phyloP scores from a whole-genome alignment of 1,284 basidiomycete species.

The Sanghuangporus baumii region DNA sequence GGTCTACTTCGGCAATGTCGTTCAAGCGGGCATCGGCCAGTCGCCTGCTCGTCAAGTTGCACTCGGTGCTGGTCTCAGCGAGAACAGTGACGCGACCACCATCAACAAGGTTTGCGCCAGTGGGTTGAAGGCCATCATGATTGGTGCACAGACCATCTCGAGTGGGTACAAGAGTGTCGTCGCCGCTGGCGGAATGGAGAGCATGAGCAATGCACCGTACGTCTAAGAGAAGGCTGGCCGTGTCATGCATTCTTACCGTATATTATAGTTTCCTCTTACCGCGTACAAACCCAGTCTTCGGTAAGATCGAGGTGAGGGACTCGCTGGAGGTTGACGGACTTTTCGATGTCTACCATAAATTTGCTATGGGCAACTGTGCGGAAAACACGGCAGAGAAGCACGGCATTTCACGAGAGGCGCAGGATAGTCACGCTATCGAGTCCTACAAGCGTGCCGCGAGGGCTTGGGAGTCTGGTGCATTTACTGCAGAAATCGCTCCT shows the following conservation, averaged over 20 bases:
- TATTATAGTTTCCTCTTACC: conserved; percentile 74
- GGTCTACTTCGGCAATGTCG: conserved; percentile 94
- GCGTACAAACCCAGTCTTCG: conserved; percentile 83
- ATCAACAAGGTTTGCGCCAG: conserved; percentile 99
- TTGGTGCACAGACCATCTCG: conserved; percentile 88
- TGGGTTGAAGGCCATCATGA: conserved; percentile 92
- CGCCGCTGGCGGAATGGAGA: conserved; percentile 95
- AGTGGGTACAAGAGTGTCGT: conserved; percentile 84
- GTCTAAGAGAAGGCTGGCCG: conserved; percentile 28
- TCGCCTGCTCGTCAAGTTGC: conserved; percentile 95
- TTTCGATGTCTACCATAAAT: conserved; percentile 94
- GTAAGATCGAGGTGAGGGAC: conserved; percentile 85
- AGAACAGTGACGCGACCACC: conserved; percentile 92
- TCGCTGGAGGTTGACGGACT: conserved; percentile 92
- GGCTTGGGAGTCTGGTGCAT: conserved; percentile 85
- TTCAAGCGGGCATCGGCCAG: conserved; percentile 94
- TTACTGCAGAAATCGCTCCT: conserved; percentile 86
- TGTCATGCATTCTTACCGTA: neutral
- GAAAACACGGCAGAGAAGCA: conserved; percentile 85
- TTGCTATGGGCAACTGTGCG: conserved; percentile 95
- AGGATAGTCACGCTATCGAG: conserved; percentile 88
- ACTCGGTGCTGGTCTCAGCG: conserved; percentile 77
- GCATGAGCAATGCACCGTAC: conserved; percentile 94
- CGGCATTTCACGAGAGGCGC: conserved; percentile 78
- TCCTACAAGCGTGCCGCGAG: conserved; percentile 91